Conservation (phyloP, 305 asterid genomes). For the Euphrasia arctica region DNA sequence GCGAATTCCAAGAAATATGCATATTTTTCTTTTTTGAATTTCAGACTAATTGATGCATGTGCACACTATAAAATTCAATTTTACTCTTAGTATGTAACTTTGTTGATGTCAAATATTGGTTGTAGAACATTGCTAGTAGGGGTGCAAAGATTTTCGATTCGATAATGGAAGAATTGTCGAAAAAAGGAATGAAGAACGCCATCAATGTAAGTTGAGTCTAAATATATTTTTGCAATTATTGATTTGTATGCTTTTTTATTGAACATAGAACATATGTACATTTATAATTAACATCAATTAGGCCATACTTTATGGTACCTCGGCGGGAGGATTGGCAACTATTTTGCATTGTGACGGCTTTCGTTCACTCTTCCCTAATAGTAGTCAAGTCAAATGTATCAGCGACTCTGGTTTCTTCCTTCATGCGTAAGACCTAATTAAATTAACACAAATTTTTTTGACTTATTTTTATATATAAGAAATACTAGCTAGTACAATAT, state of each 20-base stretch:
- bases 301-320: slow-evolving; percentile 12
- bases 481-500: too few relatives aligned
- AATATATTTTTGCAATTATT: background rate
- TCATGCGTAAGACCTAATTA: slow-evolving; percentile 26
- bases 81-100: too few relatives aligned
- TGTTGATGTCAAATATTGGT: too few relatives aligned
- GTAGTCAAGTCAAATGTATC: slow-evolving; percentile 30
- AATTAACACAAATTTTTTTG: background rate
- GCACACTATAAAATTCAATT: too few relatives aligned
- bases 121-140: slow-evolving; percentile 45
- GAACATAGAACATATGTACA: too few relatives aligned
- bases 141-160: slow-evolving; percentile 51
- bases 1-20: too few relatives aligned
- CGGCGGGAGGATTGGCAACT: slow-evolving; percentile 36
- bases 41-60: background rate
- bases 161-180: slow-evolving; percentile 53
- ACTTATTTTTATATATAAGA: too few relatives aligned
- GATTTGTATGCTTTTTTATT: too few relatives aligned
- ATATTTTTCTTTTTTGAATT: too few relatives aligned
- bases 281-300: too few relatives aligned
- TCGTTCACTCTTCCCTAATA: slow-evolving; percentile 20
- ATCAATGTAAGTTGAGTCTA: slow-evolving; percentile 26
- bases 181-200: slow-evolving; percentile 59
- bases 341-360: slow-evolving; percentile 37
- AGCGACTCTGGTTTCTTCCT: slow-evolving; percentile 34